Evolutionary conservation across 331 rosid species (phyloP).

Genomic region (Cydonia oblonga): DNA sequence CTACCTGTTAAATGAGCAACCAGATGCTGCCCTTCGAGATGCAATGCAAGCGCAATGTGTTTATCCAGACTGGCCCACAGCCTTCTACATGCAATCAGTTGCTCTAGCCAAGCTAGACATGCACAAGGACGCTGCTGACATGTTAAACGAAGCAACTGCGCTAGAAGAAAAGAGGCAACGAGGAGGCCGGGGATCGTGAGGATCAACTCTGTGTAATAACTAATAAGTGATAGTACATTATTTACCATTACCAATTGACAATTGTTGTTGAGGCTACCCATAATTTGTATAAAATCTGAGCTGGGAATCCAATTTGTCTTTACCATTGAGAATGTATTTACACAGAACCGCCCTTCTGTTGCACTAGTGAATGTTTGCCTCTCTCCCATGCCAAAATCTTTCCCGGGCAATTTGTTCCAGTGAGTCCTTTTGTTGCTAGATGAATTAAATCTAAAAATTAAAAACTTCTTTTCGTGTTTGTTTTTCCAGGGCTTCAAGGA

Average conservation of each 20-base stretch:
- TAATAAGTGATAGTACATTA: not conserved
- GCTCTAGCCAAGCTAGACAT: slow-evolving; percentile 95
- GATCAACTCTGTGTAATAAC: not conserved
- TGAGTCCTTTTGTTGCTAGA: not conserved
- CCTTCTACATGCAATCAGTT: slow-evolving; percentile 96
- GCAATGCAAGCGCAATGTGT: slow-evolving; percentile 98
- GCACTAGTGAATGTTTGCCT: not conserved
- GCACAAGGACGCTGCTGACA: slow-evolving; percentile 90
- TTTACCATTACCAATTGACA: slow-evolving; percentile 7
- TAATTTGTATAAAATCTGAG: slow-evolving; percentile 74
- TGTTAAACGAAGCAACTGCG: slow-evolving; percentile 83
- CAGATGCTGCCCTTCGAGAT: slow-evolving; percentile 93
- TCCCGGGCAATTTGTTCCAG: not conserved
- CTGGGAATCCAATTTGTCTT: slow-evolving; percentile 39
- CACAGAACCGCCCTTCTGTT: not conserved
- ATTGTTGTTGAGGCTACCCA: slow-evolving; percentile 43
- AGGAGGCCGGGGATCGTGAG: slow-evolving; percentile 56
- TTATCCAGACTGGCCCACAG: slow-evolving; percentile 92
- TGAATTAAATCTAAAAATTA: no score
- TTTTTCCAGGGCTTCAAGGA: not conserved
- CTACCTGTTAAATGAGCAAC: slow-evolving; percentile 77
- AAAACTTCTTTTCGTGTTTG: not conserved
- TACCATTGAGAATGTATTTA: slow-evolving; percentile 27
- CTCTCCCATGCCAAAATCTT: not conserved
- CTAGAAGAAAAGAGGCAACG: slow-evolving; percentile 88